phyloP scores from a whole-genome alignment of 2,329 filamentous ascomycete species.

The Teratosphaeria zuluensis region DNA sequence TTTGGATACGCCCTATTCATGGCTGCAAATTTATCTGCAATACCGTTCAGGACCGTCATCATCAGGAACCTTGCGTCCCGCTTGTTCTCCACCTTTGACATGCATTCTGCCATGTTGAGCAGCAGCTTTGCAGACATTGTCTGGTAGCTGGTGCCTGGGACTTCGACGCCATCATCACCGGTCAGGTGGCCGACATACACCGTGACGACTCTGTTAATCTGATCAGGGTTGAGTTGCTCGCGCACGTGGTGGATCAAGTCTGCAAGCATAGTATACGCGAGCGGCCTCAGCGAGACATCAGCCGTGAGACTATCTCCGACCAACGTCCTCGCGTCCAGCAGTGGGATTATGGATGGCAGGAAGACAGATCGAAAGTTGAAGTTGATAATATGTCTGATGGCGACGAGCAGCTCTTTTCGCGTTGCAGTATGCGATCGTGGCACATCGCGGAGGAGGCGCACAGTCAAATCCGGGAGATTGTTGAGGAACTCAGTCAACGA shows the following conservation, averaged over 20 bases:
- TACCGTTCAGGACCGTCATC: slow-evolving; percentile 95
- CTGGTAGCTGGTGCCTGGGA: slow-evolving; percentile 92
- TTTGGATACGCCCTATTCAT: slow-evolving; percentile 98
- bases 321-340: slow-evolving; percentile 85
- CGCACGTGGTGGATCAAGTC: slow-evolving; percentile 96
- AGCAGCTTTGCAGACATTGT: slow-evolving; percentile 98
- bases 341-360: slow-evolving; percentile 83
- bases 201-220: slow-evolving; percentile 91
- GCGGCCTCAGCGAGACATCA: slow-evolving; percentile 87
- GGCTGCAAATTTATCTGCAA: slow-evolving; percentile 92
- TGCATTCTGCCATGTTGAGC: slow-evolving; percentile 96
- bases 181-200: slow-evolving; percentile 96
- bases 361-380: slow-evolving; percentile 98
- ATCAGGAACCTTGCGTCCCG: slow-evolving; percentile 89
- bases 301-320: slow-evolving; percentile 95
- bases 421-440: slow-evolving; percentile 88
- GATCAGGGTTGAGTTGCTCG: slow-evolving; percentile 75
- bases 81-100: slow-evolving; percentile 87
- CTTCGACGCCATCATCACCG: slow-evolving; percentile 58
- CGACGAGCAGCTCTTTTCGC: slow-evolving; percentile 88
- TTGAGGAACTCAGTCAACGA: slow-evolving; percentile 82
- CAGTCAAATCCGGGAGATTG: slow-evolving; percentile 76
- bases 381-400: slow-evolving; percentile 96
- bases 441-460: slow-evolving; percentile 85
- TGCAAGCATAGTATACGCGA: slow-evolving; percentile 97